These are phyloP conservation scores for Withania somnifera DNA, from an alignment of 305 asterid genomes.

Conservation along the genomic window DNA sequence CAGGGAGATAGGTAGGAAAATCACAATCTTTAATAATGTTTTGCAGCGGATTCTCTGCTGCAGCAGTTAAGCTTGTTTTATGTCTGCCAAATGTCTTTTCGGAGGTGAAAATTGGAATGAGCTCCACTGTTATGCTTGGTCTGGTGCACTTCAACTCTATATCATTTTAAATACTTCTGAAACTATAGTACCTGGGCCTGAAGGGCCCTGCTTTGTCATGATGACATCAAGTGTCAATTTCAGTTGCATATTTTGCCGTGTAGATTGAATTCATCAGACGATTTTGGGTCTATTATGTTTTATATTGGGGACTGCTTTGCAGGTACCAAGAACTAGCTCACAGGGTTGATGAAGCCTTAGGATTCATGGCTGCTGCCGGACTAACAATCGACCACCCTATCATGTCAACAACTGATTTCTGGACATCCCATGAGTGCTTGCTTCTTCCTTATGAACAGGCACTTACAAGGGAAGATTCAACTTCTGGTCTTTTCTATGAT, in stretches of 20 bases:
- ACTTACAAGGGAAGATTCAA: conserved; percentile 65
- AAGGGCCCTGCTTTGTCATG: neutral
- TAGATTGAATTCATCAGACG: neutral
- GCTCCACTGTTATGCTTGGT: neutral
- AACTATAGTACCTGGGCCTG: neutral
- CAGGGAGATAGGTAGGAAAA: conserved; percentile 65
- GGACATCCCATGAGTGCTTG: conserved; percentile 87
- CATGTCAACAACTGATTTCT: conserved; percentile 69
- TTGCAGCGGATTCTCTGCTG: neutral
- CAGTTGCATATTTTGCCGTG: neutral
- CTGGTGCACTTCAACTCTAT: neutral
- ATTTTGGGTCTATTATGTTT: neutral
- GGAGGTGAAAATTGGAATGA: neutral
- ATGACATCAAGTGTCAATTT: neutral
- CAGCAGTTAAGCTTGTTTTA: neutral
- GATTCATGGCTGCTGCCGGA: conserved; percentile 88
- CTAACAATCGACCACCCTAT: conserved; percentile 71
- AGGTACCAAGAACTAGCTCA: conserved; percentile 84
- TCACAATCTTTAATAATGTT: neutral
- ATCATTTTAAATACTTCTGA: neutral
- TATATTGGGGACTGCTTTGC: conserved; percentile 6
- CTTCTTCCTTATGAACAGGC: conserved; percentile 72
- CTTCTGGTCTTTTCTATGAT: conserved; percentile 64
- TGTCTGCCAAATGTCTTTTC: neutral
- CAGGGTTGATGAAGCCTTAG: conserved; percentile 77